Evolutionary conservation across 139 green algal species (phyloP).

Genomic region (Desmodesmus armatus): DNA sequence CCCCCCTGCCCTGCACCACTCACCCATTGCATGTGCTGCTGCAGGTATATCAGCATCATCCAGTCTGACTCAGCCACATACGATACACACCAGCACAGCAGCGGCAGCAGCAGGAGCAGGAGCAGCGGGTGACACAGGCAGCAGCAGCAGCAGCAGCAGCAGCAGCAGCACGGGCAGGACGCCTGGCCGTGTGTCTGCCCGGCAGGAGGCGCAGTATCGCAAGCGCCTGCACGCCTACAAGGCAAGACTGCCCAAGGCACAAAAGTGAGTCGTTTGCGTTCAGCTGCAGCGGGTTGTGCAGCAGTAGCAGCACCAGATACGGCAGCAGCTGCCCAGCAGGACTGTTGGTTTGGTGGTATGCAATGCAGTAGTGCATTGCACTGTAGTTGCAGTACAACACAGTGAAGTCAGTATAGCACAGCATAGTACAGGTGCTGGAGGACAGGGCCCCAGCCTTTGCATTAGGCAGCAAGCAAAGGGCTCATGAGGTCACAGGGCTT

Average conservation of each 20-base stretch:
- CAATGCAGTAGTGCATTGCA: not conserved
- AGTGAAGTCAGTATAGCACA: too few species aligned
- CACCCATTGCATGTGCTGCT: too few species aligned
- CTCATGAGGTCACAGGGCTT: too few species aligned
- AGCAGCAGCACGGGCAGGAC: not conserved
- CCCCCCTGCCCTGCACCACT: too few species aligned
- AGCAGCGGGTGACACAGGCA: not conserved
- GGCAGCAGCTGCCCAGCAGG: not conserved
- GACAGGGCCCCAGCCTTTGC: too few species aligned
- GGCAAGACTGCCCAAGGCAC: not conserved
- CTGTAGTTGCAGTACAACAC: not conserved
- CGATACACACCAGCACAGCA: not conserved
- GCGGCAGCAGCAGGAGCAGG: not conserved
- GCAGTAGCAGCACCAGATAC: not conserved
- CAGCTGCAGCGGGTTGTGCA: too few species aligned
- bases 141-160: constrained; percentile 18
- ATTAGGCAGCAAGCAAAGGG: too few species aligned
- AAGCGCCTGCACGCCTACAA: not conserved
- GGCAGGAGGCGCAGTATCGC: not conserved
- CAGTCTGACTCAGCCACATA: not conserved
- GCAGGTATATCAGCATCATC: too few species aligned
- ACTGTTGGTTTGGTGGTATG: too few species aligned
- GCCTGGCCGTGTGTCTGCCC: too few species aligned
- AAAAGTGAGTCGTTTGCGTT: constrained; percentile 34
- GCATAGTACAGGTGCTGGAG: too few species aligned